Evolutionary conservation across 2,329 filamentous ascomycete genomes (phyloP).

Genomic region (Fusarium sp.): DNA sequence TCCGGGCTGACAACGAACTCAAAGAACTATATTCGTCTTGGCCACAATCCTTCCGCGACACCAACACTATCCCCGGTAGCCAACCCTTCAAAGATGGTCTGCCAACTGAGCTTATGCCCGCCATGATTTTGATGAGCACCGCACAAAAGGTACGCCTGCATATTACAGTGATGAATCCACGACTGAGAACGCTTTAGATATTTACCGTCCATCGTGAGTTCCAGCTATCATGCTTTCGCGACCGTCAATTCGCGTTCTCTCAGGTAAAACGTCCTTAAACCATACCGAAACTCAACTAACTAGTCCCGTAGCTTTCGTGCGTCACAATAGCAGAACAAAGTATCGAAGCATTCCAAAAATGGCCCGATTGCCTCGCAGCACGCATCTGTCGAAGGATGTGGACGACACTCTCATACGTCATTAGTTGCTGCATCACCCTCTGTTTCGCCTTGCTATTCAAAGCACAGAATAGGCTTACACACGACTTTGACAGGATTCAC

Average conservation of each 20-base stretch:
- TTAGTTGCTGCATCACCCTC: slow-evolving; percentile 2
- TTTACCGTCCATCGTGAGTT: slow-evolving; percentile 2
- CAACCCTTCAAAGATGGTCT: not conserved
- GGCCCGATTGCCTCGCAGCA: not conserved
- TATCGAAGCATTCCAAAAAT: not conserved
- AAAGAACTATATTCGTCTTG: not conserved
- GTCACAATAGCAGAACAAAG: not conserved
- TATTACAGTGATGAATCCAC: not conserved
- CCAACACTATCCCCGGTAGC: not conserved
- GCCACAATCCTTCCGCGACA: not conserved
- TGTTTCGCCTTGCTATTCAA: not conserved
- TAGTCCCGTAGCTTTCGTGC: not conserved
- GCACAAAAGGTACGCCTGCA: not conserved
- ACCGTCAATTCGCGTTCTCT: not conserved
- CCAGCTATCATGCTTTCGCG: slow-evolving; percentile 3
- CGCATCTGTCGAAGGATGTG: slow-evolving; percentile 3
- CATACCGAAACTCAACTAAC: fast-evolving
- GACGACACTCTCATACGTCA: slow-evolving; percentile 1
- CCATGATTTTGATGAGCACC: slow-evolving; percentile 9
- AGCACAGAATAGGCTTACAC: not conserved
- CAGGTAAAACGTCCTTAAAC: not conserved
- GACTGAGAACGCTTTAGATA: not conserved
- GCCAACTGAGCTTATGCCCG: not conserved
- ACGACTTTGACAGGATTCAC: not conserved
- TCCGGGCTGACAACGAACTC: not conserved